Evolutionary conservation across 2,329 filamentous ascomycete genomes (phyloP), one percentile per base, ranked within the genome.

Genomic region (Fusarium longipes): DNA sequence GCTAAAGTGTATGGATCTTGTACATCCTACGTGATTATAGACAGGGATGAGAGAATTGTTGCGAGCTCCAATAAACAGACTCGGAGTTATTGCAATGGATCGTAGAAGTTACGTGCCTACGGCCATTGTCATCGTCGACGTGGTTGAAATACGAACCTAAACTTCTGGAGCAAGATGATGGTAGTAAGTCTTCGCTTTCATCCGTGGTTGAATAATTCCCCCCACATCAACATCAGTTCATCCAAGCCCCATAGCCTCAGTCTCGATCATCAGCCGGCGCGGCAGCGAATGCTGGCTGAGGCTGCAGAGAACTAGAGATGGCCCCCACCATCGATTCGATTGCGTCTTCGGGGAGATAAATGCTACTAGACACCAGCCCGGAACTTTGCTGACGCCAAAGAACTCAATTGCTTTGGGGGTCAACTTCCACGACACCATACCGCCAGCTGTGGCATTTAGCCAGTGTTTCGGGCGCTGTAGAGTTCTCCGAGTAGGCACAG

Each of bases 381-480:
- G 55, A 70, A 70, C 63, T 54, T 59, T 70, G 50, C 67, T 63
- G 40, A 20, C 51, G 54, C 67, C 55, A 47, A 54, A 39, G 33
- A 70, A 70, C 51, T 70, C 59, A 69, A 63, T 68, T 69, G 25
- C 58, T n/a, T 66, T 58, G 38, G 55, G 42, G 55, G 35, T 62
- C 47, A 32, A 30, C n/a, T n/a, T n/a, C n/a, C n/a, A n/a, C n/a
- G 42, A 65, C 45, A 42, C 50, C 60, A 56, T 52, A 42, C 18
- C 18, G 30, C 27, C 17, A n/a, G 15, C 36, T 25, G 32, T 49
- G 25, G 22, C n/a, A 49, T 27, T 50, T 38, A 32, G 40, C 32
- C 32, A 57, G 43, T 60, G 50, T 61, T 65, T 65, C 47, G 61
- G 36, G 25, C 30, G 65, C 49, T 39, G 59, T 54, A 38, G 11